Evolutionary conservation across 2,329 filamentous ascomycete species (phyloP).

Genomic region (Zarea fungicola): DNA sequence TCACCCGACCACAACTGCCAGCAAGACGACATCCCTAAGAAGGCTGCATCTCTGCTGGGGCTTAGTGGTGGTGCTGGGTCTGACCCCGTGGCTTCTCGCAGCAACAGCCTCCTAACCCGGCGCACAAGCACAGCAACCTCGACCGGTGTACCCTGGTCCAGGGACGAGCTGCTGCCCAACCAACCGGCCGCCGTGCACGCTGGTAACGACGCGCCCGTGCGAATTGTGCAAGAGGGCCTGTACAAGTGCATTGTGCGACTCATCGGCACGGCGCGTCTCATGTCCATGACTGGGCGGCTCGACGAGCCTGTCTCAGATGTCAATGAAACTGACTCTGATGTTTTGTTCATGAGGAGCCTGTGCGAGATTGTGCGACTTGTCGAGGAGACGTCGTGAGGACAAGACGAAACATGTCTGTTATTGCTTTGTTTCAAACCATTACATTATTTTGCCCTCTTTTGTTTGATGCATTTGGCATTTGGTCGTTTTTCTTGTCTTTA

Average conservation of each 20-base stretch:
- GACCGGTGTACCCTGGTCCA: conserved; percentile 21
- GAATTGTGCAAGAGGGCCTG: conserved; percentile 45
- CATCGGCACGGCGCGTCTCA: conserved; percentile 42
- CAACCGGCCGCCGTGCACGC: conserved; percentile 16
- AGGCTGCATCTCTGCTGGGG: conserved; percentile 48
- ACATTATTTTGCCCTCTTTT: no score
- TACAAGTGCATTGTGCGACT: conserved; percentile 46
- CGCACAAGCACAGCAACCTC: conserved; percentile 21
- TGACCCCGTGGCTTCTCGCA: conserved; percentile 5
- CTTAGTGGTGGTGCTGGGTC: conserved; percentile 25
- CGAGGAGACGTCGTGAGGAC: conserved; percentile 24
- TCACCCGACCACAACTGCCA: conserved; percentile 12
- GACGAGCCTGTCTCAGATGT: conserved; percentile 27
- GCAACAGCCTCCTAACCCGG: conserved; percentile 21
- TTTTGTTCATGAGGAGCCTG: conserved; percentile 34
- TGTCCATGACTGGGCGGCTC: conserved; percentile 24
- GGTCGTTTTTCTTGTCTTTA: background rate
- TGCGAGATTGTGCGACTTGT: conserved; percentile 38
- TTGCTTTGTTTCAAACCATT: background rate
- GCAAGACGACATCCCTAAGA: conserved; percentile 40
- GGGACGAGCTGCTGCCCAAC: conserved; percentile 22
- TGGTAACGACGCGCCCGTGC: conserved; percentile 30
- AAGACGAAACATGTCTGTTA: background rate
- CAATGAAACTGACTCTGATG: conserved; percentile 28
- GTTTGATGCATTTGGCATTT: background rate